Evolutionary conservation across 2,329 filamentous ascomycete genomes (phyloP).

Genomic region (Xylariales sp.): DNA sequence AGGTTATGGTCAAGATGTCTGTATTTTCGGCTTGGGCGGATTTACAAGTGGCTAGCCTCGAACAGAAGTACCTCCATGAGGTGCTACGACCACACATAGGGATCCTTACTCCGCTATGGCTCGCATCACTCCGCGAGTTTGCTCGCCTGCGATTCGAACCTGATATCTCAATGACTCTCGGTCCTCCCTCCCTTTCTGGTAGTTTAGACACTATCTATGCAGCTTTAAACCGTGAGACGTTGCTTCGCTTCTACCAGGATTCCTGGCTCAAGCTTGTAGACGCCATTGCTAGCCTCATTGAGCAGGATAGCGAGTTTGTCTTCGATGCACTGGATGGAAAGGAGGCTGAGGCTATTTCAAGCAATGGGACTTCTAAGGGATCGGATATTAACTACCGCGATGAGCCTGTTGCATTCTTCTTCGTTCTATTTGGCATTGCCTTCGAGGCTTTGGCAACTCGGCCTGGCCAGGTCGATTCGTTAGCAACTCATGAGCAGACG

Average conservation of each 20-base stretch:
- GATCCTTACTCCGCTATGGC: constrained; percentile 86
- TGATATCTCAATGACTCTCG: constrained; percentile 88
- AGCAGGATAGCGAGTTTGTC: constrained; percentile 95
- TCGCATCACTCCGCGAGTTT: constrained; percentile 89
- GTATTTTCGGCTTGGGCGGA: constrained; percentile 97
- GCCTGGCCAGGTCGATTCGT: constrained; percentile 59
- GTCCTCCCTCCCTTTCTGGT: constrained; percentile 74
- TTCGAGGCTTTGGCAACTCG: constrained; percentile 92
- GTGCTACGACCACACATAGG: constrained; percentile 89
- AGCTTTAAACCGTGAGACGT: constrained; percentile 86
- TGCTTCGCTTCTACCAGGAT: constrained; percentile 94
- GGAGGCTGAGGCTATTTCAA: constrained; percentile 43
- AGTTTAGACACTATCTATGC: constrained; percentile 93
- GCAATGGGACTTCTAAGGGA: constrained; percentile 53
- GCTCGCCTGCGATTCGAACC: constrained; percentile 91
- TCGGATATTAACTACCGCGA: constrained; percentile 95
- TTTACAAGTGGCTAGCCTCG: constrained; percentile 88
- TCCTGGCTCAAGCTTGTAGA: constrained; percentile 96
- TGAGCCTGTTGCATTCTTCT: constrained; percentile 97
- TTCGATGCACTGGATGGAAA: constrained; percentile 96
- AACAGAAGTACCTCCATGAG: constrained; percentile 83
- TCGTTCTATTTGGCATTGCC: constrained; percentile 92
- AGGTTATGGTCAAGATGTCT: constrained; percentile 97
- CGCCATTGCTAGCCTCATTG: constrained; percentile 93
- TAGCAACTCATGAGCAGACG: constrained; percentile 72